Evolutionary conservation across 129 eudicot species (phyloP), one percentile per base, ranked within the genome.

Genomic region (Tagetes erecta): DNA sequence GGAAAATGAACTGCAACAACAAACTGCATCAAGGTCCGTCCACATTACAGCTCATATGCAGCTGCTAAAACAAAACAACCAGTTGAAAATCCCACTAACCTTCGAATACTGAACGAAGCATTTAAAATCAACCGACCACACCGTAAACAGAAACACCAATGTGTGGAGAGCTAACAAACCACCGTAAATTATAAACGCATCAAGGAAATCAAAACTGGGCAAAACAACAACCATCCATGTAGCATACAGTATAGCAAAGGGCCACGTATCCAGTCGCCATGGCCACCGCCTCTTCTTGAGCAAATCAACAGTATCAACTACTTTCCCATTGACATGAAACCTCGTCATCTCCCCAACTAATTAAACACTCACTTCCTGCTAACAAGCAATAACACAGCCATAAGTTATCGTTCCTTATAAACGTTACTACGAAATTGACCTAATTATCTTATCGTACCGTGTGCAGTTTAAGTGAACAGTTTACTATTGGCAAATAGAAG

Each of bases 51-150:
- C 2, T 34, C 33, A 1, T 56, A 2, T 56, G 63, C 35, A 56
- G 12, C 31, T 8, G 12, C 31, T 8, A 7, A n/a, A 33, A 46
- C 1, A 35, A 27, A 34, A 34, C 52, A 30, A 67, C 14, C 1
- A 69, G 66, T 4, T 50, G 41, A 50, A 53, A 40, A 27, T 11
- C 3, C 46, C 50, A 75, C 67, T 39, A 72, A 90, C 98, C 97
- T 94, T 94, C 3, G 91, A 81, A 72, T 77, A 90, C 53, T 90
- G 92, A 67, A 85, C 74, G 40, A 94, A 90, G 81, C 97, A 90
- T 63, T 79, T 88, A 79, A 94, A 94, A 81, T 94, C 97, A 40
- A 94, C 98, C 1, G 98, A 84, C 98, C 97, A 94, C 67, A 78
- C 98, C 5, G 98, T 94, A 85, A 94, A 94, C 44, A 94, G 91